Conservation (phyloP, 345 rosid genomes). For the Brassica incana region DNA sequence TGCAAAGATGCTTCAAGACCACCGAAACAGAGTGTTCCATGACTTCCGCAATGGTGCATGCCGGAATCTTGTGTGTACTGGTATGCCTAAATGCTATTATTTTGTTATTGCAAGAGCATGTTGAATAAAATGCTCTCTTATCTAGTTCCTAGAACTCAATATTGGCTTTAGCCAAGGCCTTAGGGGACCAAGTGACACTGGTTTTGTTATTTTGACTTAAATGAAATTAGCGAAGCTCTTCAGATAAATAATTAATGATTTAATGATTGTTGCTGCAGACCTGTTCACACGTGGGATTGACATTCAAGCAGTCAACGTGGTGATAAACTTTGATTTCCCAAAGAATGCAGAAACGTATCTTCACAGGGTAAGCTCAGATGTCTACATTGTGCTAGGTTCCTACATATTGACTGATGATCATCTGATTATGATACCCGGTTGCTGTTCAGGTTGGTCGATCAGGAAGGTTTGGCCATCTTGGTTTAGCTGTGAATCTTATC, state of each 20-base stretch:
- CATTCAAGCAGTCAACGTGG: not conserved
- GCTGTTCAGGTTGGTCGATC: conserved; percentile 79
- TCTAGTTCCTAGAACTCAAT: not conserved
- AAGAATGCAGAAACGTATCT: conserved; percentile 86
- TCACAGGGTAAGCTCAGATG: conserved; percentile 69
- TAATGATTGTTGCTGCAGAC: conserved; percentile 5
- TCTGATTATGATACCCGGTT: not conserved
- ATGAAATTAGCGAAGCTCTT: not conserved
- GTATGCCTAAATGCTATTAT: conserved; percentile 42
- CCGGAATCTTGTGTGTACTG: conserved; percentile 27
- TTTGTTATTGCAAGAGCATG: not conserved
- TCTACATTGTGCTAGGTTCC: not conserved
- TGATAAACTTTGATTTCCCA: conserved; percentile 38
- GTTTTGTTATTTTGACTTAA: not conserved
- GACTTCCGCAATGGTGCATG: not conserved
- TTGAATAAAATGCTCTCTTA: not conserved
- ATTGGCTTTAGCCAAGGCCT: not conserved
- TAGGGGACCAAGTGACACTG: not conserved
- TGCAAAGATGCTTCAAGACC: not conserved
- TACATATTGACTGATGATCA: conserved; percentile 1
- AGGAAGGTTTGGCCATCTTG: conserved; percentile 94
- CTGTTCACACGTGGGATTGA: not conserved
- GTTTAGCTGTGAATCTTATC: conserved; percentile 85
- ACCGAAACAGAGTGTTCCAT: conserved; percentile 1
- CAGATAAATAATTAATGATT: conserved; percentile 2